These are phyloP conservation scores for Paraphaeosphaeria minitans DNA, from an alignment of 2,329 filamentous ascomycete species.

Conservation along the genomic window DNA sequence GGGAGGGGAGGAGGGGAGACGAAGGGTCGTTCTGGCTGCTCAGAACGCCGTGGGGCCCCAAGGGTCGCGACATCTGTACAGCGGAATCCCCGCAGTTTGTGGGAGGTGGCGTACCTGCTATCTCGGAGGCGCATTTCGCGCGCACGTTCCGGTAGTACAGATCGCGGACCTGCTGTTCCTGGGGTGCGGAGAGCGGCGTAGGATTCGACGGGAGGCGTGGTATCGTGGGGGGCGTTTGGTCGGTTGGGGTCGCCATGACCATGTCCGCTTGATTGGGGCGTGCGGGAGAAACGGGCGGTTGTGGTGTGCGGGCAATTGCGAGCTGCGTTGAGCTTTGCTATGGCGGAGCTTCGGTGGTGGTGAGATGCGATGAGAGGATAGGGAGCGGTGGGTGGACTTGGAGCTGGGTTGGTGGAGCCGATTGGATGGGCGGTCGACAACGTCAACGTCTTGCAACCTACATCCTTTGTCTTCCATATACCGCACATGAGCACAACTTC, in stretches of 20 bases:
- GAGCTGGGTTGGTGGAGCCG: conserved; percentile 39
- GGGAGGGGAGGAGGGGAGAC: no score
- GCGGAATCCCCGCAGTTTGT: not conserved
- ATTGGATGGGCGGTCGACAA: not conserved
- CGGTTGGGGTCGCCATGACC: conserved; percentile 20
- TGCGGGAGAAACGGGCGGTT: conserved; percentile 1
- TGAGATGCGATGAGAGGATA: conserved; percentile 20
- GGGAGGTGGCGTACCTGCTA: conserved; percentile 48
- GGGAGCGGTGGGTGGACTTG: conserved; percentile 69
- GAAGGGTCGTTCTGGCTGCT: not conserved
- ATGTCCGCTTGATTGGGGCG: conserved; percentile 15
- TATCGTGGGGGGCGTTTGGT: conserved; percentile 19
- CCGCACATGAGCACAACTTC: no score
- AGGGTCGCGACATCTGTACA: no score
- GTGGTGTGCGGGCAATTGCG: not conserved
- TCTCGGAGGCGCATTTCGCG: conserved; percentile 73
- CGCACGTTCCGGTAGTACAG: conserved; percentile 82
- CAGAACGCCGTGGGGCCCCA: not conserved
- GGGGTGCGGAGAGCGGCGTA: conserved; percentile 77
- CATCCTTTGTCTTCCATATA: no score
- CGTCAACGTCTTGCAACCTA: not conserved
- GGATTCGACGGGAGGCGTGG: conserved; percentile 37
- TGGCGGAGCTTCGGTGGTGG: conserved; percentile 39
- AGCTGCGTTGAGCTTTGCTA: conserved; percentile 12
- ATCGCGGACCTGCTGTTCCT: conserved; percentile 70